Percentiles rank a stretch among this genome's conserved stretches.
Conservation (phyloP, 129 eudicot genomes). For the Pittosporum tobira region DNA sequence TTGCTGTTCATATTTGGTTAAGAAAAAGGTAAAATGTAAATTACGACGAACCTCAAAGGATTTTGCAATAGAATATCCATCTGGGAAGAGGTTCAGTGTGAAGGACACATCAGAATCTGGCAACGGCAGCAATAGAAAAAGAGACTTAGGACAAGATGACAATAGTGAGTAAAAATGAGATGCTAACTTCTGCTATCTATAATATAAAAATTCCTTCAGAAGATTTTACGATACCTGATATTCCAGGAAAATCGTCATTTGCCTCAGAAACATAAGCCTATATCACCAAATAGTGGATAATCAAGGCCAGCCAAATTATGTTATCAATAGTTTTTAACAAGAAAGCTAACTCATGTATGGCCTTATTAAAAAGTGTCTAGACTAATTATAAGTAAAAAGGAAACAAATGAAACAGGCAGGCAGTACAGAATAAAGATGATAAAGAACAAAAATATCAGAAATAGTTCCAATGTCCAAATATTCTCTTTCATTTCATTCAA, state of each 20-base stretch:
- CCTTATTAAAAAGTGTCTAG: no score
- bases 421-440: no score
- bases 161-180: background rate
- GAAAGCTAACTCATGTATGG: no score
- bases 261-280: conserved; percentile 32
- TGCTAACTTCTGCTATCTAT: background rate
- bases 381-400: no score
- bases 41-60: conserved; percentile 58
- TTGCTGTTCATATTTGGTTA: background rate
- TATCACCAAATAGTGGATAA: conserved; percentile 12
- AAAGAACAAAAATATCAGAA: no score
- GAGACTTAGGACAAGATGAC: background rate
- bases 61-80: conserved; percentile 75
- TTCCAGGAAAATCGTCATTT: conserved; percentile 19
- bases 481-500: no score
- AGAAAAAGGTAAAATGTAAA: conserved; percentile 4
- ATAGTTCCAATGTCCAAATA: no score
- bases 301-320: background rate
- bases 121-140: conserved; percentile 4
- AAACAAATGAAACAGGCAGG: no score
- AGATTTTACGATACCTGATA: conserved; percentile 36
- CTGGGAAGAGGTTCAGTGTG: conserved; percentile 61
- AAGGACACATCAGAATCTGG: conserved; percentile 76
- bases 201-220: conserved; percentile 3
- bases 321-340: background rate